Conservation (phyloP, 1,139 yeast species). For the Saccharomycopsis hybrid region DNA sequence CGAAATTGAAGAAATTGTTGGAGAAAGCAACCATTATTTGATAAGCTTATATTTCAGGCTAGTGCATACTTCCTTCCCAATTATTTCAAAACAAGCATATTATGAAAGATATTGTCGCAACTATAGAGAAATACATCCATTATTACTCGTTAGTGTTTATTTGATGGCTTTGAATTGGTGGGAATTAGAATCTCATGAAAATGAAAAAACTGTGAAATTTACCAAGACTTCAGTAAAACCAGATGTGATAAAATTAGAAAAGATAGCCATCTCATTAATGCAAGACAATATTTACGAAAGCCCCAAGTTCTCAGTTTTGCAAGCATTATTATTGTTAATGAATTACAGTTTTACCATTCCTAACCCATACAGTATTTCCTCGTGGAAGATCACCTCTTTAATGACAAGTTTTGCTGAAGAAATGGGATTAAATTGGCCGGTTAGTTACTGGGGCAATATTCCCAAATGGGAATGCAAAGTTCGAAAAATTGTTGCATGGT, state of each 20-base stretch:
- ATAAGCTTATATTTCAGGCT: conserved; percentile 35
- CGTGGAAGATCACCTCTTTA: conserved; percentile 25
- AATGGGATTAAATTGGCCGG: conserved; percentile 25
- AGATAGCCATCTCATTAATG: conserved; percentile 32
- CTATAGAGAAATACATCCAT: conserved; percentile 40
- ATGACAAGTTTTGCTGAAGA: conserved; percentile 25
- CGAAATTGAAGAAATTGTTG: conserved; percentile 34
- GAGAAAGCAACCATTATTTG: conserved; percentile 37
- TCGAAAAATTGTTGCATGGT: conserved; percentile 26
- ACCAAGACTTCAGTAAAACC: conserved; percentile 29
- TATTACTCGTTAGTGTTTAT: conserved; percentile 38
- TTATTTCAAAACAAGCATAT: conserved; percentile 37
- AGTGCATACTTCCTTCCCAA: conserved; percentile 39
- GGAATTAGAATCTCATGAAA: conserved; percentile 26
- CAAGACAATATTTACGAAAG: conserved; percentile 32
- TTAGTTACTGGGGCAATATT: conserved; percentile 25
- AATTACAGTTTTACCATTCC: conserved; percentile 23
- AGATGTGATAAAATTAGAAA: conserved; percentile 31
- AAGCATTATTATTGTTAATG: conserved; percentile 37
- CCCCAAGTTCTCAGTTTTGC: conserved; percentile 39
- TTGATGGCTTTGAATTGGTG: conserved; percentile 39
- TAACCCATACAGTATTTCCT: conserved; percentile 16
- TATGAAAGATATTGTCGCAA: conserved; percentile 39
- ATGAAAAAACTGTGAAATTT: conserved; percentile 1
- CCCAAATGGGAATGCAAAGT: conserved; percentile 27